Evolutionary conservation across 352 stramenopile species (phyloP).

Genomic region (Phytophthora hibernalis): DNA sequence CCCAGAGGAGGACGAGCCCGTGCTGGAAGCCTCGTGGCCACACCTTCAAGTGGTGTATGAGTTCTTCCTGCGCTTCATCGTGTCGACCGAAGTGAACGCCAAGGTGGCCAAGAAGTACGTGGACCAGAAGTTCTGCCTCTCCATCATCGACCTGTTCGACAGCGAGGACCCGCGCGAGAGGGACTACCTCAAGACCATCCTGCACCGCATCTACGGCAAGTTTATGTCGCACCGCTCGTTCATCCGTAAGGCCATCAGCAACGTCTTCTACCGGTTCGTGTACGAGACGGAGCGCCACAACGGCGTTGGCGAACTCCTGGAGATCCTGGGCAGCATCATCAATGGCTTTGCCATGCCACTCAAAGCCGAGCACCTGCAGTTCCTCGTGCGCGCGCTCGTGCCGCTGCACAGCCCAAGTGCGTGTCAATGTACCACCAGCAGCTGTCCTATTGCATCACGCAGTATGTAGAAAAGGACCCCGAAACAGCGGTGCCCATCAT

Average conservation of each 20-base stretch:
- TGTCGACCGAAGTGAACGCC: conserved; percentile 97
- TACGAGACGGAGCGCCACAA: conserved; percentile 98
- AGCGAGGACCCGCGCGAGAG: conserved; percentile 98
- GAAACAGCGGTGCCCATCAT: conserved; percentile 97
- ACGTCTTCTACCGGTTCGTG: conserved; percentile 99
- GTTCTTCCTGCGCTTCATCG: conserved; percentile 99
- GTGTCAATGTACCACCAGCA: conserved; percentile 99
- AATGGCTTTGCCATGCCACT: conserved; percentile 99
- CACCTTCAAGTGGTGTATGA: conserved; percentile 99
- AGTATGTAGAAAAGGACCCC: conserved; percentile 99
- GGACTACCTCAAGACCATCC: conserved; percentile 99
- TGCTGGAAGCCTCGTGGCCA: conserved; percentile 97
- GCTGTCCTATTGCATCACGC: conserved; percentile 99
- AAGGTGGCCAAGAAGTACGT: conserved; percentile 98
- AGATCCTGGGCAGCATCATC: conserved; percentile 98
- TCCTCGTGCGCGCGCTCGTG: conserved; percentile 95
- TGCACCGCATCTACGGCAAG: conserved; percentile 99
- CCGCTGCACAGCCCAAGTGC: conserved; percentile 98
- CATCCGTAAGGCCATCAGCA: conserved; percentile 97
- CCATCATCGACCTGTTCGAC: conserved; percentile 95
- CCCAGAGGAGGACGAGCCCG: conserved; percentile 98
- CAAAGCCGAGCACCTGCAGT: conserved; percentile 98
- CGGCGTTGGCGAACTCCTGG: conserved; percentile 97
- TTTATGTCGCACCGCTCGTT: conserved; percentile 99
- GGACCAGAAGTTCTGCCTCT: conserved; percentile 97